Evolutionary conservation across 2,329 filamentous ascomycete species (phyloP).

Genomic region (Tothia fuscella): DNA sequence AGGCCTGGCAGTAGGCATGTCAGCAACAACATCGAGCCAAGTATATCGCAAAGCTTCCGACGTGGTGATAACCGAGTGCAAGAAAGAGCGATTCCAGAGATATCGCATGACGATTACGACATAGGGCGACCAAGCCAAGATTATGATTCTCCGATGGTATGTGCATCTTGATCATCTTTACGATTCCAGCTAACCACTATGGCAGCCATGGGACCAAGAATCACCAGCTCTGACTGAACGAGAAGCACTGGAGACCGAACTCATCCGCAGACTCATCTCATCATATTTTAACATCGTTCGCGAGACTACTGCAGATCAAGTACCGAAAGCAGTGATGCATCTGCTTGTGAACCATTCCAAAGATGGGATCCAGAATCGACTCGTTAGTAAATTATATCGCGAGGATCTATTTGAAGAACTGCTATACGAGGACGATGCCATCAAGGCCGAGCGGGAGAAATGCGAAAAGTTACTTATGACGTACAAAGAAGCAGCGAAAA

Average conservation of each 20-base stretch:
- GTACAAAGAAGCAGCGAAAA: conserved; percentile 95
- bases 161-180: conserved; percentile 19
- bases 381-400: conserved; percentile 92
- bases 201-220: conserved; percentile 33
- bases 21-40: conserved; percentile 67
- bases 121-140: conserved; percentile 25
- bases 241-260: conserved; percentile 92
- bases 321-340: conserved; percentile 98
- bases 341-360: conserved; percentile 97
- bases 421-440: conserved; percentile 90
- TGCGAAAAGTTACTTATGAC: conserved; percentile 92
- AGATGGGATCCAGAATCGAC: conserved; percentile 90
- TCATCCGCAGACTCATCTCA: conserved; percentile 90
- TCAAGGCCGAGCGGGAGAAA: conserved; percentile 97
- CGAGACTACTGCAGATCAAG: conserved; percentile 96
- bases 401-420: conserved; percentile 84
- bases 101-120: conserved; percentile 29
- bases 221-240: conserved; percentile 89
- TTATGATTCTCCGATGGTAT: conserved; percentile 48
- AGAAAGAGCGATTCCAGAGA: conserved; percentile 27
- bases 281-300: conserved; percentile 99
- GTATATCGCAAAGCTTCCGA: conserved; percentile 72
- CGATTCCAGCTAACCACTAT: conserved; percentile 11
- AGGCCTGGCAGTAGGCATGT: conserved; percentile 50
- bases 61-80: conserved; percentile 48